phyloP scores from a whole-genome alignment of 106 monocot species.

The Alisma plantagoaquatica region DNA sequence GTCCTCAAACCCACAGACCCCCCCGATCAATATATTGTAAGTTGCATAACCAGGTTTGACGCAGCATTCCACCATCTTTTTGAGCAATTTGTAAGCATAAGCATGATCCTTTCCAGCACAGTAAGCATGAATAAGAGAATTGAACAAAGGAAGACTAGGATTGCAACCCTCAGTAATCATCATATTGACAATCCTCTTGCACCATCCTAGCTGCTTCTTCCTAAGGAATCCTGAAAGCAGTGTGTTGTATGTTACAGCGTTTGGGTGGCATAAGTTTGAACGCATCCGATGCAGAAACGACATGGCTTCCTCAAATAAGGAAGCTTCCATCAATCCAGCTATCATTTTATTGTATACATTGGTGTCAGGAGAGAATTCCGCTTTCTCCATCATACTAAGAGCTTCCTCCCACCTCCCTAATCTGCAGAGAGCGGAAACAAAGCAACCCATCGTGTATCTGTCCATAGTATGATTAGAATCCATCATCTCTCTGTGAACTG shows the following conservation, averaged over 20 bases:
- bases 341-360: slow-evolving; percentile 86
- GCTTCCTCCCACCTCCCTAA: slow-evolving; percentile 77
- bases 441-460: slow-evolving; percentile 56
- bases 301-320: slow-evolving; percentile 88
- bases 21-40: slow-evolving; percentile 93
- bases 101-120: slow-evolving; percentile 54
- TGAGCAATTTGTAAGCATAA: slow-evolving; percentile 82
- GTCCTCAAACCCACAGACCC: slow-evolving; percentile 58
- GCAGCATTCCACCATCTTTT: slow-evolving; percentile 58
- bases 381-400: slow-evolving; percentile 62
- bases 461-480: slow-evolving; percentile 53
- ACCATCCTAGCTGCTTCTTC: slow-evolving; percentile 92
- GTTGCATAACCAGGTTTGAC: slow-evolving; percentile 69
- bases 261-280: slow-evolving; percentile 55
- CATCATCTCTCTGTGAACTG: slow-evolving; percentile 80
- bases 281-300: slow-evolving; percentile 83
- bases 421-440: slow-evolving; percentile 67
- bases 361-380: slow-evolving; percentile 71
- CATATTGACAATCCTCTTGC: slow-evolving; percentile 82
- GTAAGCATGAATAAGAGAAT: slow-evolving; percentile 82
- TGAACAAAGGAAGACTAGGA: slow-evolving; percentile 64
- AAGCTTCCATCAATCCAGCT: slow-evolving; percentile 80
- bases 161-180: slow-evolving; percentile 82
- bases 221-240: slow-evolving; percentile 75
- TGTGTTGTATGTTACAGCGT: slow-evolving; percentile 72